Evolutionary conservation across 2,329 filamentous ascomycete species (phyloP), one percentile per base, ranked within the genome.

Genomic region (Pseudogymnoascus sp.): DNA sequence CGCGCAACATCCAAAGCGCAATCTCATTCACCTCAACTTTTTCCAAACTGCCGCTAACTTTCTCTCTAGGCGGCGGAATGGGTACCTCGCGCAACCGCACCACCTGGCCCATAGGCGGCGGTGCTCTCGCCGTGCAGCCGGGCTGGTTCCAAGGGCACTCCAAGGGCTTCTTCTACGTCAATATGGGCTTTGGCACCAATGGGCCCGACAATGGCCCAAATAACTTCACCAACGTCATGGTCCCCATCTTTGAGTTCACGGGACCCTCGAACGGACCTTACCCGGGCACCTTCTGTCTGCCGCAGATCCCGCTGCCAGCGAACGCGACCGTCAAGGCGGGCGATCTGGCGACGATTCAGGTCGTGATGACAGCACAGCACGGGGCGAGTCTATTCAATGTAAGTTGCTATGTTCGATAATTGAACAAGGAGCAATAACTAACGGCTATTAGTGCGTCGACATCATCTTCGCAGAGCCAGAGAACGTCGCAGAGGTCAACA

Each of bases 71-170:
- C 74, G 95, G 95, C 63, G 95, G 95, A 65, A 86, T 93, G 79
- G 80, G 81, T 55, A 83, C 85, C 38, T 89, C 90, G 0, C 81
- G 77, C 49, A 97, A 99, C 78, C 87, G 93, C 66, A 96, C 95
- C 12, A 90, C 88, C 78, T 97, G 95, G 95, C 93, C 95, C 14
- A 82, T 91, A 59, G 84, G 78, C 31, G 95, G 95, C 68, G 95
- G 95, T 65, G 91, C 92, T n/a, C 72, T 99, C 65, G 84, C 91
- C 59, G 83, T 97, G 70, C 93, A 97, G 73, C 95, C 95, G 0
- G 95, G 93, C 71, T 97, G 95, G 95, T 97, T 97, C 80, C 86
- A 88, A 63, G 95, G 95, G 67, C 95, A 97, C 75, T 75, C 83
- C 37, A 88, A 85, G 5, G 93, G 92, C 16, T 84, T 91, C 69